Percentiles rank a stretch among this genome's conserved stretches.
Evolutionary conservation across 106 monocot genomes (phyloP).

Genomic region (Ottelia alismoides): DNA sequence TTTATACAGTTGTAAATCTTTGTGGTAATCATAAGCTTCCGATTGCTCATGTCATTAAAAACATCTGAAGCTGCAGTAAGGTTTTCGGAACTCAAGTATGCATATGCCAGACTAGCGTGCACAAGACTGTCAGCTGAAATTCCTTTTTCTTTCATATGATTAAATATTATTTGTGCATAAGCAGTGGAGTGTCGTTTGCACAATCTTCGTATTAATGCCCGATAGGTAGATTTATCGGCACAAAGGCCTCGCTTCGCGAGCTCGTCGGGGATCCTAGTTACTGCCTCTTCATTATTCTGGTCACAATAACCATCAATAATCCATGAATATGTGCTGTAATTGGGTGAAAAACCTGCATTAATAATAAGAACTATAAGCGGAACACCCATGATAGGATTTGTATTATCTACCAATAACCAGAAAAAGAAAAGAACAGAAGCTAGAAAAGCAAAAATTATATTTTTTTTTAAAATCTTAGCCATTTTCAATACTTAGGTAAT

Average conservation of each 20-base stretch:
- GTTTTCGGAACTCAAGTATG: slow-evolving; percentile 55
- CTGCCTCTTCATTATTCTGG: slow-evolving; percentile 60
- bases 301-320: slow-evolving; percentile 78
- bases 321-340: slow-evolving; percentile 86
- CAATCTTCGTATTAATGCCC: slow-evolving; percentile 73
- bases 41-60: slow-evolving; percentile 56
- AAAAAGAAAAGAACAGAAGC: too few relatives aligned
- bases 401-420: too few relatives aligned
- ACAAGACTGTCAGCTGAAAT: slow-evolving; percentile 47
- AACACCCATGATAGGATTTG: neutral
- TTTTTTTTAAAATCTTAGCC: neutral
- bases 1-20: slow-evolving; percentile 52
- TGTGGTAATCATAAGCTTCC: slow-evolving; percentile 37
- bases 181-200: slow-evolving; percentile 61
- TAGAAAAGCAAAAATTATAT: neutral
- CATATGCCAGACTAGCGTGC: slow-evolving; percentile 43
- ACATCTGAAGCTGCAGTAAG: slow-evolving; percentile 30
- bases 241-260: slow-evolving; percentile 41
- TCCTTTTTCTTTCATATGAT: slow-evolving; percentile 48
- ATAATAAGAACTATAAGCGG: neutral
- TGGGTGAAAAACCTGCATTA: slow-evolving; percentile 58
- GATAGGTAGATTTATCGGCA: slow-evolving; percentile 66
- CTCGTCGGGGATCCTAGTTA: slow-evolving; percentile 54
- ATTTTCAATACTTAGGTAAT: neutral
- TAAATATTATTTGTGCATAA: slow-evolving; percentile 39